Evolutionary conservation across 768 basidiomycete genomes (phyloP), one percentile per base, ranked within the genome.

Genomic region (Hirschioporus abietinus): DNA sequence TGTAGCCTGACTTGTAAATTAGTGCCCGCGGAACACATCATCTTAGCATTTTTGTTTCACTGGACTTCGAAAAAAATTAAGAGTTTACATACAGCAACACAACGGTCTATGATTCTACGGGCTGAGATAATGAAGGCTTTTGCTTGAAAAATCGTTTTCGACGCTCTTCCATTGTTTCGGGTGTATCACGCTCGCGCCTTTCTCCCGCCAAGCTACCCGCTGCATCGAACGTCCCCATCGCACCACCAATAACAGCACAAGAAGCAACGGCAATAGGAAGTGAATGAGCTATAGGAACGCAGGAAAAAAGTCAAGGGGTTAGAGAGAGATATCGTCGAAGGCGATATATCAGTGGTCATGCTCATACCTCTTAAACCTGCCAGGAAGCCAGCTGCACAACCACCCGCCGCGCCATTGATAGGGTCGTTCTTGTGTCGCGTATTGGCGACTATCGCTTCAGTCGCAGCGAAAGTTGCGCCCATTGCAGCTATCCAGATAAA

Each of bases 381-480:
- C 69, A 96, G 78, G 78, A 96, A 94, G 60, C 95, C 95, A 64
- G 95, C 95, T 62, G 95, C 95, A 79, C 95, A 96, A 66, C 91
- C 95, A 65, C 92, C 95, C 64, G 87, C 86, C 60, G 89, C 90
- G 63, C 91, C 90, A 72, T 95, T 97, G 68, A 92, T 72, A 58
- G 89, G 82, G 75, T 98, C 96, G 69, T 93, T 83, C 70, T 80
- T 87, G 76, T 87, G 83, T 65, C 95, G 86, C 68, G 87, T 79
- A 77, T 98, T 98, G 65, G 93, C 92, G 24, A 92, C 86, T 30
- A 83, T 78, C 7, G 92, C 82, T 75, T 96, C 93, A 1, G 92
- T 91, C 70, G 90, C 84, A 10, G 92, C 91, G 74, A 92, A 98
- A 5, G 91, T 84, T 68, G 88, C 88, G 27, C 92, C 95, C 88